Evolutionary conservation across 2,329 filamentous ascomycete genomes (phyloP), one percentile per base, ranked within the genome.

Genomic region (Xylariales sp.): DNA sequence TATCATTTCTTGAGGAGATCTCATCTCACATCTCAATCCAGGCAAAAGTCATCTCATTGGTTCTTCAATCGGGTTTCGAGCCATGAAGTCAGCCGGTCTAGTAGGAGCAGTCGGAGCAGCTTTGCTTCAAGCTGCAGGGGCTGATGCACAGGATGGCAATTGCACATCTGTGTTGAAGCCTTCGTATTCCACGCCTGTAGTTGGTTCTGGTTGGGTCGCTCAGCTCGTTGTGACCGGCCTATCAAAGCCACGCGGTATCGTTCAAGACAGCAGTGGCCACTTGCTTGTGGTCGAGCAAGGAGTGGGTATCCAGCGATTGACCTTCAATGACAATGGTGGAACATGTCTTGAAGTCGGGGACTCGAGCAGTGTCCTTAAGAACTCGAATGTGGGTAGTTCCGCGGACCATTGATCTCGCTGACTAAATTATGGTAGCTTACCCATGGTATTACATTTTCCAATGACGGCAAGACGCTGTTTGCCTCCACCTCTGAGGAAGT

Each of bases 401-500:
- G 10, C 15, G 5, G 8, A 35, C 3, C 12, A 3, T 7, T 18
- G 6, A 11, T 2, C 14, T 7, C 4, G 20, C 8, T 42, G n/a
- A 36, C 11, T 18, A n/a, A 33, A 35, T 14, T 11, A 11, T 16
- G n/a, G 14, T 34, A 77, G 71, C 61, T 80, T 14, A 78, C 74
- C 51, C 77, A 80, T 48, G 73, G 74, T 32, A 64, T 80, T 36
- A 69, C 74, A 27, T 54, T 80, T 16, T 76, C 74, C 0, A 55
- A 58, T 3, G 70, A 80, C 54, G 71, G 73, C 40, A 66, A 61
- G 25, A 76, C 68, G 2, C 55, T 80, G 38, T 79, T 74, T 49
- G 73, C 72, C 16, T 86, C 82, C 0, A 74, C 73, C 2, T 54
- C 69, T 3, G 68, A 74, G 38, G 65, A 69, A 14, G 80, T 84